Percentiles rank a stretch among this genome's conserved stretches.
Conservation (phyloP, 2,329 filamentous ascomycete species). For the Colletotrichum filicis region DNA sequence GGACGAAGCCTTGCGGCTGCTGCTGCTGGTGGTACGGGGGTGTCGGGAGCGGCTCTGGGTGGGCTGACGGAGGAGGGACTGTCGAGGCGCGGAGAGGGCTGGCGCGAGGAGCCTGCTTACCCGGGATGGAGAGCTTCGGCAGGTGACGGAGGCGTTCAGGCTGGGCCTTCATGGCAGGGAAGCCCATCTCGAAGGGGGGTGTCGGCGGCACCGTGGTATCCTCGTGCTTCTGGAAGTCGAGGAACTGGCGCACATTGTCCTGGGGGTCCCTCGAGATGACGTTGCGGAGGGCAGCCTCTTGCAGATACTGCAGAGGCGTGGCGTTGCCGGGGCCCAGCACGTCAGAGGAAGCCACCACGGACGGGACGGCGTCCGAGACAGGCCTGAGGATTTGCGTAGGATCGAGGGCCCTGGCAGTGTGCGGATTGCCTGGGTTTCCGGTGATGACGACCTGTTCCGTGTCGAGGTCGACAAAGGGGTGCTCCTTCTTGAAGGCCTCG, state of each 20-base stretch:
- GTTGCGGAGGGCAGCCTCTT: slow-evolving; percentile 77
- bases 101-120: slow-evolving; percentile 44
- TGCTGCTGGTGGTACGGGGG: slow-evolving; percentile 37
- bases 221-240: slow-evolving; percentile 80
- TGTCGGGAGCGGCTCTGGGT: slow-evolving; percentile 38
- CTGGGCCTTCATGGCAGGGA: slow-evolving; percentile 58
- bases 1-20: slow-evolving; percentile 50
- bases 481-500: slow-evolving; percentile 78
- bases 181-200: slow-evolving; percentile 73
- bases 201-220: slow-evolving; percentile 72
- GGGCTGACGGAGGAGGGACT: slow-evolving; percentile 42
- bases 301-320: slow-evolving; percentile 75
- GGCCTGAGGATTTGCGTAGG: slow-evolving; percentile 70
- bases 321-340: slow-evolving; percentile 77
- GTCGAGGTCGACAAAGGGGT: slow-evolving; percentile 73
- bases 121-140: slow-evolving; percentile 72
- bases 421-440: slow-evolving; percentile 82
- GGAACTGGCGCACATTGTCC: slow-evolving; percentile 92
- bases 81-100: slow-evolving; percentile 43
- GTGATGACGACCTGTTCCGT: slow-evolving; percentile 79
- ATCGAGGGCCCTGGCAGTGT: slow-evolving; percentile 69
- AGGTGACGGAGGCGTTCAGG: slow-evolving; percentile 67
- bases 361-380: slow-evolving; percentile 80
- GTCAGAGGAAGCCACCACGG: slow-evolving; percentile 91
- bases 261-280: slow-evolving; percentile 83